A percentile compares a stretch with the other conserved stretches of the same genome.
These are phyloP conservation scores for Hyparrhenia diplandra DNA, from an alignment of 176 grass and related monocot species.

Conservation along the genomic window DNA sequence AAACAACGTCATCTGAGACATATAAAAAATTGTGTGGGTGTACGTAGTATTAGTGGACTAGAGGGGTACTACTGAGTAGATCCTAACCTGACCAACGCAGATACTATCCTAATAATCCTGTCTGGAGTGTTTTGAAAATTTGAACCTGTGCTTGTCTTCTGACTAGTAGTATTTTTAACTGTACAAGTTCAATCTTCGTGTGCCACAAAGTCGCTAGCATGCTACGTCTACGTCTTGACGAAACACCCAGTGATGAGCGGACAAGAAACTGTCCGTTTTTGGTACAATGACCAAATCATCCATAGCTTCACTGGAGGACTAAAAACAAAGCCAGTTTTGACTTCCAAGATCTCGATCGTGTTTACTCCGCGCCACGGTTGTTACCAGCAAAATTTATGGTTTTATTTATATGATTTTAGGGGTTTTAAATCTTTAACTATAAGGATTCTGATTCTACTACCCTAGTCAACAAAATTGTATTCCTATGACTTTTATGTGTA, in stretches of 20 bases:
- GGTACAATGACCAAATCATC: background rate
- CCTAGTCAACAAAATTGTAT: too few species aligned
- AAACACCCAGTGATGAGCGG: background rate
- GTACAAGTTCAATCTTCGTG: background rate
- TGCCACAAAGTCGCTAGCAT: background rate
- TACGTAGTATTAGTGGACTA: background rate
- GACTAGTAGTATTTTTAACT: background rate
- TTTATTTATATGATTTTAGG: too few species aligned
- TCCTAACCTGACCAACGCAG: too few species aligned
- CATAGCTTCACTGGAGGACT: too few species aligned
- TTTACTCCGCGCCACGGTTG: too few species aligned
- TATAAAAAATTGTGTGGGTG: constrained; percentile 6
- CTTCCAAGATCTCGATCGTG: background rate
- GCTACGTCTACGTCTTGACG: background rate
- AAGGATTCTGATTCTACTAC: too few species aligned
- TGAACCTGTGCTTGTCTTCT: background rate
- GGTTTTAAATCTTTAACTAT: too few species aligned
- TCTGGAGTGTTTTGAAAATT: too few species aligned
- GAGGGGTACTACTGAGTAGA: too few species aligned
- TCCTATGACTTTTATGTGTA: too few species aligned
- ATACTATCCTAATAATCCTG: too few species aligned
- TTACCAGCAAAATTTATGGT: too few species aligned
- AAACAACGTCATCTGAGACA: background rate
- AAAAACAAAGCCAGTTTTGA: background rate
- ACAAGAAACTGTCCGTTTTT: background rate